Percentiles rank a stretch among this genome's conserved stretches.
These are phyloP conservation scores for Verbascum thapsus DNA, from an alignment of 257 asterid genomes.

Conservation along the genomic window DNA sequence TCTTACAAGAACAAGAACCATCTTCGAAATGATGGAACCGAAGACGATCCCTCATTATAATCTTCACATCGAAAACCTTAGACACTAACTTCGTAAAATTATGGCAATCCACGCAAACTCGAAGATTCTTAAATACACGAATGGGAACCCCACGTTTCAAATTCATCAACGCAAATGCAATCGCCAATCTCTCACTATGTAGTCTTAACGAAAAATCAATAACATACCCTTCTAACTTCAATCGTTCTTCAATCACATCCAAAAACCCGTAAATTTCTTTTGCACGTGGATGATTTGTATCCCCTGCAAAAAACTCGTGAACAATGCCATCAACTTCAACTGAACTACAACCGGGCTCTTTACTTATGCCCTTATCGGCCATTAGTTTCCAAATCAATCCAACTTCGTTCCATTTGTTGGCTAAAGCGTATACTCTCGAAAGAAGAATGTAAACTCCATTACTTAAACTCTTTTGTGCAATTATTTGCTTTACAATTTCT, in stretches of 20 bases:
- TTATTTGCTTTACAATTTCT: slow-evolving; percentile 55
- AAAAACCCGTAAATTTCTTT: slow-evolving; percentile 49
- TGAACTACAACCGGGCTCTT: slow-evolving; percentile 77
- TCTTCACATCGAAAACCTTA: slow-evolving; percentile 46
- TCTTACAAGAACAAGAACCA: slow-evolving; percentile 77
- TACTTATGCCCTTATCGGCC: slow-evolving; percentile 61
- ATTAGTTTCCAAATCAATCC: slow-evolving; percentile 67
- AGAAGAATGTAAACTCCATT: slow-evolving; percentile 73
- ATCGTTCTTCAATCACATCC: slow-evolving; percentile 50
- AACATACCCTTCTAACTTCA: slow-evolving; percentile 51
- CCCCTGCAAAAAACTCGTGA: slow-evolving; percentile 82
- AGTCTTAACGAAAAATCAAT: slow-evolving; percentile 36
- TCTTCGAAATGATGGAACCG: slow-evolving; percentile 66
- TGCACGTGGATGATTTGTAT: slow-evolving; percentile 58
- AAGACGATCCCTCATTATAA: slow-evolving; percentile 73
- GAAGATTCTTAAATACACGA: slow-evolving; percentile 68
- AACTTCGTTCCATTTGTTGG: slow-evolving; percentile 74
- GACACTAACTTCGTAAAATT: slow-evolving; percentile 54
- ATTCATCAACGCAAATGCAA: slow-evolving; percentile 22
- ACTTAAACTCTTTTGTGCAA: slow-evolving; percentile 37
- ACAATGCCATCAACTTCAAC: slow-evolving; percentile 59
- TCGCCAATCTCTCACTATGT: too few species aligned
- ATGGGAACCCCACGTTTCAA: slow-evolving; percentile 49
- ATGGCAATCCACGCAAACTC: slow-evolving; percentile 71
- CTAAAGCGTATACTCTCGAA: slow-evolving; percentile 69